phyloP scores from a whole-genome alignment of 495 filamentous ascomycete species.

The Hypoxylon perforatum region DNA sequence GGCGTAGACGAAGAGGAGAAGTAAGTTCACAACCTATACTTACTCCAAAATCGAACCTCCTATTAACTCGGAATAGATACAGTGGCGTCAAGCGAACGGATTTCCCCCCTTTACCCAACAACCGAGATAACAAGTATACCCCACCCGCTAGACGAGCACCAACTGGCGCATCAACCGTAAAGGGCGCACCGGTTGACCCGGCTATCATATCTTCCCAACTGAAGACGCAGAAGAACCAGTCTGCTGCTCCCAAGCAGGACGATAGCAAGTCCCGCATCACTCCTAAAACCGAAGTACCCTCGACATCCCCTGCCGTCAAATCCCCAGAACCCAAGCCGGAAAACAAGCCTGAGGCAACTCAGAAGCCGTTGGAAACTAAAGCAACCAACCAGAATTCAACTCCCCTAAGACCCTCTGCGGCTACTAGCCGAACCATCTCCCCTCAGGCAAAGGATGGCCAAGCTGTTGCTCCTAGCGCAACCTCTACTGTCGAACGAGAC shows the following conservation, averaged over 20 bases:
- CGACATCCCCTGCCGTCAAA: conserved; percentile 41
- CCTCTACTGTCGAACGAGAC: conserved; percentile 80
- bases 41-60: conserved; percentile 4
- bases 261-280: conserved; percentile 50
- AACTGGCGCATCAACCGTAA: conserved; percentile 74
- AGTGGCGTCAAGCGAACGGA: conserved; percentile 86
- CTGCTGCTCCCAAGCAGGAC: conserved; percentile 55
- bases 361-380: conserved; percentile 50
- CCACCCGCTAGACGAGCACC: conserved; percentile 87
- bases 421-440: conserved; percentile 51
- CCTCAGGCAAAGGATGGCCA: conserved; percentile 54
- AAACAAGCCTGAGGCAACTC: conserved; percentile 42
- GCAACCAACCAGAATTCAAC: conserved; percentile 43
- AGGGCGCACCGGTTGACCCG: conserved; percentile 79
- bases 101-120: conserved; percentile 70
- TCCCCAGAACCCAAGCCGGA: conserved; percentile 38
- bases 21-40: conserved; percentile 59
- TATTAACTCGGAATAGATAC: conserved; percentile 69
- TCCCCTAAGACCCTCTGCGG: conserved; percentile 45
- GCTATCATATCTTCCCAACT: conserved; percentile 84
- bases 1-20: conserved; percentile 86
- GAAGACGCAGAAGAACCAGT: conserved; percentile 58
- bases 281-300: conserved; percentile 44
- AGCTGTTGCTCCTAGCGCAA: conserved; percentile 66
- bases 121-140: conserved; percentile 81